These are phyloP conservation scores for Irpex sp. DNA, from an alignment of 1,284 basidiomycete species.

Conservation along the genomic window DNA sequence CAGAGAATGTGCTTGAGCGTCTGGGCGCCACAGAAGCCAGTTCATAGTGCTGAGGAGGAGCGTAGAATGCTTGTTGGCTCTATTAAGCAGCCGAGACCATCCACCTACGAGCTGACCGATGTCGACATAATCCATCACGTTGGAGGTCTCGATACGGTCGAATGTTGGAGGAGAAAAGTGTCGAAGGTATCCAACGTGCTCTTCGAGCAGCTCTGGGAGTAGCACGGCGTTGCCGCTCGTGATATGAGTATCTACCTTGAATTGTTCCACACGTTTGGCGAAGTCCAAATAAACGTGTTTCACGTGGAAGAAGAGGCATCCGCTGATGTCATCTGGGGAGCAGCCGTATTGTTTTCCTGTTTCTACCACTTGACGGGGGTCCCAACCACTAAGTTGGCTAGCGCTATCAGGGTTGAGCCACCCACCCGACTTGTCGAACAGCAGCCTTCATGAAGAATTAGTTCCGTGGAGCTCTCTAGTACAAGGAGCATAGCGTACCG, in stretches of 20 bases:
- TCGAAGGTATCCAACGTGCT: neutral
- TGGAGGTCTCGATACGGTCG: constrained; percentile 4
- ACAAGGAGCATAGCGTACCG: constrained; percentile 30
- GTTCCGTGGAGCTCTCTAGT: neutral
- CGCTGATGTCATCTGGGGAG: constrained; percentile 36
- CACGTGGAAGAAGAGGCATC: constrained; percentile 40
- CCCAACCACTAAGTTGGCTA: constrained; percentile 2
- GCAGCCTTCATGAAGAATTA: neutral
- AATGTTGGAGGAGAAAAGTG: neutral
- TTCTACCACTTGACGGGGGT: constrained; percentile 21
- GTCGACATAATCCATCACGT: neutral
- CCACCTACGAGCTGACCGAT: neutral
- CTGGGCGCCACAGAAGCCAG: neutral
- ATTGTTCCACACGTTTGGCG: neutral
- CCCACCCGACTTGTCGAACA: neutral
- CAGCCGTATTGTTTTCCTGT: constrained; percentile 32
- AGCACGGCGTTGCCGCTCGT: neutral
- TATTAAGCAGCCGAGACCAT: constrained; percentile 2
- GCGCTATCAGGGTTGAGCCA: neutral
- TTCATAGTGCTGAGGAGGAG: constrained; percentile 1
- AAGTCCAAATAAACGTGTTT: neutral
- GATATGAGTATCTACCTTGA: neutral
- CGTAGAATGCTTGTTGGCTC: neutral
- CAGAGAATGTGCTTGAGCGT: neutral
- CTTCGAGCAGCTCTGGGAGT: neutral